Evolutionary conservation across 768 basidiomycete genomes (phyloP).

Genomic region (Tephrocybe sp.): DNA sequence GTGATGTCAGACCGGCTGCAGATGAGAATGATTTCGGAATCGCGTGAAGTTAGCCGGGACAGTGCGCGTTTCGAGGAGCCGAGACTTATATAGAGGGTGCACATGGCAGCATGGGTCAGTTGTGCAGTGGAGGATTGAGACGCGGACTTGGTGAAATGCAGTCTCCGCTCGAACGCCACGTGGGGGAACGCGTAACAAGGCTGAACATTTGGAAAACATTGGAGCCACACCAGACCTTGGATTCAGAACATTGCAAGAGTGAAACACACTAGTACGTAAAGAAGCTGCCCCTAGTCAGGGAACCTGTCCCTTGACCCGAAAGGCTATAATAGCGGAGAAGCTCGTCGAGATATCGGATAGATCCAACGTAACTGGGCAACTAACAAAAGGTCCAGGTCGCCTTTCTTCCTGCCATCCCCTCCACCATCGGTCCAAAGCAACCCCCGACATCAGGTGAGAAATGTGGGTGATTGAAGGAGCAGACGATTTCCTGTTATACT

Average conservation of each 20-base stretch:
- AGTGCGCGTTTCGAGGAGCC: no score
- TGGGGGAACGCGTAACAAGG: no score
- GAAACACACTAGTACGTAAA: conserved; percentile 13
- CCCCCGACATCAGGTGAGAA: conserved; percentile 32
- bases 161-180: no score
- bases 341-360: conserved; percentile 16
- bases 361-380: conserved; percentile 16
- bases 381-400: conserved; percentile 12
- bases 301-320: conserved; percentile 17
- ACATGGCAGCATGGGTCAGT: no score
- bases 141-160: no score
- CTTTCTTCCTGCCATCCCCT: conserved; percentile 22
- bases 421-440: conserved; percentile 27
- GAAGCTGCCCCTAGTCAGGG: conserved; percentile 14
- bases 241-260: neutral
- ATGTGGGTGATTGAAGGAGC: conserved; percentile 15
- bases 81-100: no score
- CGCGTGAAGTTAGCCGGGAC: no score
- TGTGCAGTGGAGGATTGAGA: no score
- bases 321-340: conserved; percentile 15
- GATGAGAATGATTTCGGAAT: no score
- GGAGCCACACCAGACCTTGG: neutral
- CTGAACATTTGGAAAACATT: no score
- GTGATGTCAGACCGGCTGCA: no score
- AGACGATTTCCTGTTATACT: conserved; percentile 23